These are phyloP conservation scores for Bidens hawaiensis DNA, from an alignment of 140 eudicot species.

Conservation along the genomic window DNA sequence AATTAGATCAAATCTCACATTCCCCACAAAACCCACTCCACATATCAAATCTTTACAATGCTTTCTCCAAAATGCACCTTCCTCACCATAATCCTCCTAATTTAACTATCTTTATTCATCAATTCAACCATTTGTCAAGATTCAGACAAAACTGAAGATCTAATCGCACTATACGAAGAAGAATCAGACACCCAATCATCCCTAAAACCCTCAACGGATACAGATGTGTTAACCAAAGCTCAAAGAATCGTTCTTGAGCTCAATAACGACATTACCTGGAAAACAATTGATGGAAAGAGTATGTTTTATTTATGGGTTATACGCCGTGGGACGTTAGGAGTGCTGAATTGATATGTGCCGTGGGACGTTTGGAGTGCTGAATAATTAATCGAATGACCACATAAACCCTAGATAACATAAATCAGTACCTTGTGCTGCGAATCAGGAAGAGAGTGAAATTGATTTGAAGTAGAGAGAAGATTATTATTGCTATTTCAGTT, in stretches of 20 bases:
- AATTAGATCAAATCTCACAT: no score
- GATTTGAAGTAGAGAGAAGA: no score
- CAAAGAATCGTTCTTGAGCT: conserved; percentile 72
- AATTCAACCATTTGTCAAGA: conserved; percentile 30
- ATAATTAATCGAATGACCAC: conserved; percentile 48
- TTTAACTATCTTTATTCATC: no score
- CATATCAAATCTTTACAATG: no score
- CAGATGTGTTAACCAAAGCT: conserved; percentile 61
- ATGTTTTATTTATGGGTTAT: conserved; percentile 66
- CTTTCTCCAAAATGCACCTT: no score
- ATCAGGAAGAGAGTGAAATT: no score
- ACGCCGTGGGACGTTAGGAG: conserved; percentile 83
- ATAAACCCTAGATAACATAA: no score
- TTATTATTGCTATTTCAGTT: no score
- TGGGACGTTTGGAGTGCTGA: conserved; percentile 83
- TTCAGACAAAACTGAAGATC: conserved; percentile 48
- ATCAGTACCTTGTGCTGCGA: no score
- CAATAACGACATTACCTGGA: conserved; percentile 47
- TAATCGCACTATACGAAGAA: conserved; percentile 60
- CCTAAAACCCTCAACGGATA: conserved; percentile 37
- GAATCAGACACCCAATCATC: conserved; percentile 25
- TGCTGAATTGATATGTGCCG: conserved; percentile 89
- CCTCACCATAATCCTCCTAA: no score
- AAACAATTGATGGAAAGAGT: conserved; percentile 48
- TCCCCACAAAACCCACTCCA: no score